Evolutionary conservation across 176 grass and related monocot genomes (phyloP), one percentile per base, ranked within the genome.

Genomic region (Oryza punctata): DNA sequence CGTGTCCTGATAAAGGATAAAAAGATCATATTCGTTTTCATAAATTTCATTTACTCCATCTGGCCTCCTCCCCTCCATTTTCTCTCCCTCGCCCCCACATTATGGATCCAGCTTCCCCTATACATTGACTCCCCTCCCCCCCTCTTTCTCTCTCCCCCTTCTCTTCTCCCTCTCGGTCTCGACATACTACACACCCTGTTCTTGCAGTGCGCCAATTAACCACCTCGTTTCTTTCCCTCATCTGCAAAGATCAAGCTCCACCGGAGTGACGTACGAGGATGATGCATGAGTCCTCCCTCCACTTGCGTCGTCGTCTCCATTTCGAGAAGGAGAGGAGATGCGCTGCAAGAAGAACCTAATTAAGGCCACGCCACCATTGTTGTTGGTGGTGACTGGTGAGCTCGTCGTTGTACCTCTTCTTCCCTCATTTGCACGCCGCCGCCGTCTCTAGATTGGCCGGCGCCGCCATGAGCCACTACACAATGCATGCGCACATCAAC

Each of bases 81-180:
- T 81, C 82, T 82, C n/a, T 11, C 65, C 29, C 52, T n/a, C 52
- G 75, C 59, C 67, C 78, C 68, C 68, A 3, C 84, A 64, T 69
- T 82, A 83, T 79, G 84, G 88, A 74, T 86, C 84, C 79, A 78
- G 46, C 88, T 40, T 28, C 38, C 78, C 65, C 30, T 5, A 81
- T 38, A 30, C 71, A 82, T 82, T 63, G 70, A 81, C 67, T 38
- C 68, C 24, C 46, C 21, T 2, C 1, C 59, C 1, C 24, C 1
- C 7, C 70, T 54, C 3, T 18, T 4, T 60, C 21, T 60, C 50
- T 21, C 16, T 54, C 16, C 50, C 4, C 5, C 15, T 18, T 57
- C 52, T n/a, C 52, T 57, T 46, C n/a, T 10, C 47, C 27, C 40
- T 19, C 76, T 44, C 81, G 7, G 14, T 13, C 33, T 71, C 63